phyloP scores from a whole-genome alignment of 345 rosid species.

The Triadica sebifera region DNA sequence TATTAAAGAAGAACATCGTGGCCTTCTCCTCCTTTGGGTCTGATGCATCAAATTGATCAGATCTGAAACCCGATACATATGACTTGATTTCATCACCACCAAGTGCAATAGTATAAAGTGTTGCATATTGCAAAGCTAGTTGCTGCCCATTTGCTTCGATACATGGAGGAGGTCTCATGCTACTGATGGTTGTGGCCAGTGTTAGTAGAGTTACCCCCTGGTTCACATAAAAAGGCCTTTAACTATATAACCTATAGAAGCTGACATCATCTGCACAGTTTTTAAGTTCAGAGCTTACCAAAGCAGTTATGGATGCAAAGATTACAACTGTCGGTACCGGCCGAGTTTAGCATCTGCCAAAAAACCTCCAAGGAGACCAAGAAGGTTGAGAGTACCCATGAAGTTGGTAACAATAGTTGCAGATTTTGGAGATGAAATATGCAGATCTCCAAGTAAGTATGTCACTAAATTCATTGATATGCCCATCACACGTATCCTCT shows the following conservation, averaged over 20 bases:
- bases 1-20: conserved; percentile 32
- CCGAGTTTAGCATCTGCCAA: conserved; percentile 90
- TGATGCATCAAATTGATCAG: conserved; percentile 70
- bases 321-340: conserved; percentile 71
- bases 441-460: conserved; percentile 74
- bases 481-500: conserved; percentile 91
- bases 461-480: conserved; percentile 89
- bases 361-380: conserved; percentile 89
- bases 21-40: conserved; percentile 84
- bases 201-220: conserved; percentile 71
- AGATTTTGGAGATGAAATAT: conserved; percentile 72
- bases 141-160: conserved; percentile 66
- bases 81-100: conserved; percentile 95
- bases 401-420: conserved; percentile 82
- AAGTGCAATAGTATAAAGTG: conserved; percentile 73
- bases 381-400: conserved; percentile 86
- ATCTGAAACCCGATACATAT: conserved; percentile 87
- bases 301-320: conserved; percentile 59
- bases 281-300: conserved; percentile 38
- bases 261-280: too few species aligned
- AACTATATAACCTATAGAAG: too few species aligned
- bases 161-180: conserved; percentile 83
- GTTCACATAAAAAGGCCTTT: too few species aligned
- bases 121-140: conserved; percentile 65
- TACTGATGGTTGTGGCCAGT: conserved; percentile 59